Conservation (phyloP, 805 yeast species). For the Candida ipomoeae region DNA sequence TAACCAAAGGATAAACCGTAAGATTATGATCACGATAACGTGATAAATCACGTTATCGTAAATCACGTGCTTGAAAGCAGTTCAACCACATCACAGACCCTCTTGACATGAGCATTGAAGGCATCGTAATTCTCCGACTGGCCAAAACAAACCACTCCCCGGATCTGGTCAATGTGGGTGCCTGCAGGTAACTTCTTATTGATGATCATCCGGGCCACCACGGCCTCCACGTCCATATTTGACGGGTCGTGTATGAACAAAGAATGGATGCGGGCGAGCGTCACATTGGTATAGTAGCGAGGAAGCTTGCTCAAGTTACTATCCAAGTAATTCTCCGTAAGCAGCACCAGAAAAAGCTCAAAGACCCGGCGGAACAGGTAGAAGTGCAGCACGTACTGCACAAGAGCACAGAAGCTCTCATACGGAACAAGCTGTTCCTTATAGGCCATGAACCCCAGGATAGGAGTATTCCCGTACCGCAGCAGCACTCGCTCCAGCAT, state of each 20-base stretch:
- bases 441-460: slow-evolving; percentile 10
- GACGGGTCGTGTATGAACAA: slow-evolving; percentile 16
- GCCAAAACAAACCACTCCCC: slow-evolving; percentile 23
- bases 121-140: slow-evolving; percentile 11
- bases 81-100: slow-evolving; percentile 25
- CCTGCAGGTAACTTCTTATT: slow-evolving; percentile 27
- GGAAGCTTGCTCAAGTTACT: slow-evolving; percentile 30
- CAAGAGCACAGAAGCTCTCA: slow-evolving; percentile 13
- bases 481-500: slow-evolving; percentile 6
- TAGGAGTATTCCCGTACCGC: neutral
- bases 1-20: neutral
- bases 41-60: no score
- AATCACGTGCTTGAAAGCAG: neutral
- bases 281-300: slow-evolving; percentile 27
- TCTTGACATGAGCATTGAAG: slow-evolving; percentile 25
- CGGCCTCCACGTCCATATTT: slow-evolving; percentile 21
- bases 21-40: no score
- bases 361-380: slow-evolving; percentile 5
- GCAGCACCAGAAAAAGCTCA: slow-evolving; percentile 5
- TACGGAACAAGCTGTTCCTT: slow-evolving; percentile 17
- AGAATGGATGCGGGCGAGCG: slow-evolving; percentile 17
- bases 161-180: slow-evolving; percentile 33
- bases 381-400: slow-evolving; percentile 6
- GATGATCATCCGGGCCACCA: slow-evolving; percentile 33
- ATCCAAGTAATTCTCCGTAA: slow-evolving; percentile 26